Conservation (phyloP, 2,329 filamentous ascomycete species). For the Xylaria sp. region DNA sequence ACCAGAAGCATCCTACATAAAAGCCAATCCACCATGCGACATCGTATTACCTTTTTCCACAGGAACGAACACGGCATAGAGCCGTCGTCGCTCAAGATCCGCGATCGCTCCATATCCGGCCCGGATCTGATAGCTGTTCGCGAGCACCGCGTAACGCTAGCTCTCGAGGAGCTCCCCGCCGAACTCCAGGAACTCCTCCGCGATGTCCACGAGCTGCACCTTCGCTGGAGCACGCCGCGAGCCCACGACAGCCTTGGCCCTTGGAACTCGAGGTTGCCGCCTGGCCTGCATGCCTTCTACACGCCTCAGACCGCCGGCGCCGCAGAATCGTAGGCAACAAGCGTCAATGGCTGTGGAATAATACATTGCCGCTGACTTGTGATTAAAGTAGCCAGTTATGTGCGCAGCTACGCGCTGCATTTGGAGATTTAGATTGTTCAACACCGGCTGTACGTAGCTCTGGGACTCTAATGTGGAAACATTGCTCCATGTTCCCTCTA, state of each 20-base stretch:
- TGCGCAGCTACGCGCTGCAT: conserved; percentile 46
- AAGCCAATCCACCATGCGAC: conserved; percentile 67
- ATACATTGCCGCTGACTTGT: conserved; percentile 24
- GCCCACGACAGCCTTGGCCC: conserved; percentile 72
- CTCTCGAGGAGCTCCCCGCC: conserved; percentile 76
- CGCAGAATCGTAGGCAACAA: conserved; percentile 41
- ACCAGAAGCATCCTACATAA: conserved; percentile 5
- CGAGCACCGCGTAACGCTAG: conserved; percentile 82
- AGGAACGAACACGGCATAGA: conserved; percentile 72
- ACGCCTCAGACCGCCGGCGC: conserved; percentile 61
- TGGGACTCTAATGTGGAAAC: neutral
- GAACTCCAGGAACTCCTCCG: conserved; percentile 72
- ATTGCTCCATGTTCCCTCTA: conserved; percentile 52
- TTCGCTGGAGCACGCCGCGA: conserved; percentile 77
- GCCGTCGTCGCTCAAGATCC: conserved; percentile 70
- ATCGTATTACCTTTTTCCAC: conserved; percentile 83
- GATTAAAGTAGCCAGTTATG: conserved; percentile 48
- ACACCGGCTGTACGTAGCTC: conserved; percentile 48
- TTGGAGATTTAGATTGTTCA: conserved; percentile 52
- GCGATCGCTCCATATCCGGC: conserved; percentile 64
- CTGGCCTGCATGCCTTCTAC: conserved; percentile 85
- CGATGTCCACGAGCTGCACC: conserved; percentile 76
- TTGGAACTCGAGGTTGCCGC: conserved; percentile 77
- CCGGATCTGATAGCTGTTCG: conserved; percentile 72
- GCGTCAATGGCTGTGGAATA: neutral